Conservation (phyloP, 2,329 filamentous ascomycete genomes). For the Colletotrichum euphorbiae region DNA sequence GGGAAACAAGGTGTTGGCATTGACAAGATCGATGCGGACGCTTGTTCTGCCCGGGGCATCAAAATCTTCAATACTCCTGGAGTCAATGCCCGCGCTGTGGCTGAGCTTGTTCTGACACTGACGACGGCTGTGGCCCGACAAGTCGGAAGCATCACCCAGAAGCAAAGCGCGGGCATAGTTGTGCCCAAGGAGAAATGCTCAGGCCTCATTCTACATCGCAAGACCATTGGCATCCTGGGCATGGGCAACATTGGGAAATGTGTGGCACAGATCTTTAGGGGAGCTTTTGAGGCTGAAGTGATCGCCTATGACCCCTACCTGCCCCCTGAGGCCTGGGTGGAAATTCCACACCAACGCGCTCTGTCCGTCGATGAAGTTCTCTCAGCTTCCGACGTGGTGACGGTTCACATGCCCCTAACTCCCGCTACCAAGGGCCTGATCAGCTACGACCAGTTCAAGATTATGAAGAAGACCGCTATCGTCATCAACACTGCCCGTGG, state of each 20-base stretch:
- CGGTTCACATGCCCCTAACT: conserved; percentile 53
- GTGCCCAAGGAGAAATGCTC: conserved; percentile 55
- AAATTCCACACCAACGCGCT: conserved; percentile 48
- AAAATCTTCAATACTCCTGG: conserved; percentile 61
- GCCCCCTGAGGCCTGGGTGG: conserved; percentile 47
- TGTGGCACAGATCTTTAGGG: conserved; percentile 51
- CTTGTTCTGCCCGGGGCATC: conserved; percentile 53
- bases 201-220: conserved; percentile 50
- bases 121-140: conserved; percentile 50
- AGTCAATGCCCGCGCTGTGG: conserved; percentile 56
- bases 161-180: conserved; percentile 47
- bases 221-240: conserved; percentile 52
- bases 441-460: conserved; percentile 45
- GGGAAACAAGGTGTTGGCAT: conserved; percentile 61
- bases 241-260: conserved; percentile 54
- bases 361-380: conserved; percentile 49
- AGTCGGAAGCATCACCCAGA: conserved; percentile 47
- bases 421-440: conserved; percentile 49
- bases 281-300: conserved; percentile 50
- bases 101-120: conserved; percentile 52
- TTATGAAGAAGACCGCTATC: conserved; percentile 54
- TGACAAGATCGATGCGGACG: conserved; percentile 57
- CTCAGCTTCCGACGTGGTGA: conserved; percentile 49
- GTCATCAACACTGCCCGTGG: conserved; percentile 55
- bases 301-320: conserved; percentile 53